These are phyloP conservation scores for Dactylellina sp. DNA, from an alignment of 2,329 filamentous ascomycete species.

Conservation along the genomic window DNA sequence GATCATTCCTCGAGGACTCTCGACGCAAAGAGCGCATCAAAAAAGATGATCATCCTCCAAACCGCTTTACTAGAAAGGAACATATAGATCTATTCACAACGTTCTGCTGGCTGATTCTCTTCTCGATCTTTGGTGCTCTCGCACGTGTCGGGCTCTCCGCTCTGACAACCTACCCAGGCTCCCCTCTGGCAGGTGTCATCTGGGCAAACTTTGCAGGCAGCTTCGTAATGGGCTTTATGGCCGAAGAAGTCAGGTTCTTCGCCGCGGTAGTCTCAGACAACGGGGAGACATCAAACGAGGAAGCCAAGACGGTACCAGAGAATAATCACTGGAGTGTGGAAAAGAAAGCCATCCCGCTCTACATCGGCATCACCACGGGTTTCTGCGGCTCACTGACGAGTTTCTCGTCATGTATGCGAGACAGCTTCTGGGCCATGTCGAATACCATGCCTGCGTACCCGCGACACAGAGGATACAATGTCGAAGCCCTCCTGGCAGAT, in stretches of 20 bases:
- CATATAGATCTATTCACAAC: conserved; percentile 36
- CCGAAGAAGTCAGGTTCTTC: conserved; percentile 71
- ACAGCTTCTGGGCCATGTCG: conserved; percentile 80
- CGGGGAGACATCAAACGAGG: conserved; percentile 60
- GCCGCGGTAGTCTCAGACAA: conserved; percentile 20
- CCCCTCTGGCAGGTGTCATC: conserved; percentile 75
- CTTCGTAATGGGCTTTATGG: conserved; percentile 84
- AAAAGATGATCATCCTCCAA: background rate
- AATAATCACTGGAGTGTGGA: conserved; percentile 49
- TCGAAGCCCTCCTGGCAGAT: conserved; percentile 82
- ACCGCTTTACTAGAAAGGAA: conserved; percentile 24
- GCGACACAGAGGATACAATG: conserved; percentile 80
- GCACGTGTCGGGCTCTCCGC: conserved; percentile 83
- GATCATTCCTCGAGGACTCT: conserved; percentile 45
- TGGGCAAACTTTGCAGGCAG: conserved; percentile 91
- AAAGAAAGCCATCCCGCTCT: conserved; percentile 89
- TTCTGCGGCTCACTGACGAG: conserved; percentile 92
- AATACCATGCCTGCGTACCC: conserved; percentile 70
- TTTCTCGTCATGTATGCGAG: conserved; percentile 86
- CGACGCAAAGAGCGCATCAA: conserved; percentile 8
- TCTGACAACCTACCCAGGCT: conserved; percentile 81
- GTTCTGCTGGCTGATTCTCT: conserved; percentile 83
- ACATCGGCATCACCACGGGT: conserved; percentile 85
- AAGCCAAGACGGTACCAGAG: conserved; percentile 62
- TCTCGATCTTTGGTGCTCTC: conserved; percentile 85